A percentile compares a stretch with the other conserved stretches of the same genome.
Evolutionary conservation across 208 protist genomes (phyloP).

Genomic region (Acanthamoeba healyi): DNA sequence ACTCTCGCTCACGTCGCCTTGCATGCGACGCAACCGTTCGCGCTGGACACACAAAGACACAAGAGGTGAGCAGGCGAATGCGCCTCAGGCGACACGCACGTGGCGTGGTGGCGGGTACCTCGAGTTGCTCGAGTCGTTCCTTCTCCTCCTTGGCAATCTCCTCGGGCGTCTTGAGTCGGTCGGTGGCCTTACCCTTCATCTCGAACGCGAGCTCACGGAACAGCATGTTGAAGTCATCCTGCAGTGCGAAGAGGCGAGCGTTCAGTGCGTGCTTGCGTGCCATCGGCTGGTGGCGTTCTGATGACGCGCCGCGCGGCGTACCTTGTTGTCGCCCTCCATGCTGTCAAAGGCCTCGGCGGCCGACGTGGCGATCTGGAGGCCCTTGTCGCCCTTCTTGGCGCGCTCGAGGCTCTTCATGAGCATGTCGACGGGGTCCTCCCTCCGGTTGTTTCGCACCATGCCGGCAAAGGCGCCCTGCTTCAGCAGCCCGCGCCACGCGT

Average conservation of each 20-base stretch:
- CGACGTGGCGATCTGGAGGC: neutral
- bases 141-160: slow-evolving; percentile 73
- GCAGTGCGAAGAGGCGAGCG: too few relatives aligned
- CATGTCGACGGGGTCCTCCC: neutral
- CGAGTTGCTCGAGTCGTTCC: slow-evolving; percentile 36
- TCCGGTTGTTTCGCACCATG: neutral
- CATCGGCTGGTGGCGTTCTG: too few relatives aligned
- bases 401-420: slow-evolving; percentile 50
- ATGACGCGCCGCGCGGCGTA: neutral
- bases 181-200: neutral
- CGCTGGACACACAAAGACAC: neutral
- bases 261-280: too few relatives aligned
- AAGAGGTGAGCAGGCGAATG: too few relatives aligned
- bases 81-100: too few relatives aligned
- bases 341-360: slow-evolving; percentile 11
- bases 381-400: slow-evolving; percentile 23
- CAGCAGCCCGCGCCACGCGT: slow-evolving; percentile 5
- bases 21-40: slow-evolving; percentile 52
- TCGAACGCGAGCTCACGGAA: slow-evolving; percentile 41
- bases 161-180: slow-evolving; percentile 55
- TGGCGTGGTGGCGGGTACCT: neutral
- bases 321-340: slow-evolving; percentile 20
- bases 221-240: slow-evolving; percentile 35
- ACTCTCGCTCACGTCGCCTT: slow-evolving; percentile 19
- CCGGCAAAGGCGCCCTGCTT: slow-evolving; percentile 23